Evolutionary conservation across 352 stramenopile genomes (phyloP), one percentile per base, ranked within the genome.

Genomic region (Pythium dissotocum): DNA sequence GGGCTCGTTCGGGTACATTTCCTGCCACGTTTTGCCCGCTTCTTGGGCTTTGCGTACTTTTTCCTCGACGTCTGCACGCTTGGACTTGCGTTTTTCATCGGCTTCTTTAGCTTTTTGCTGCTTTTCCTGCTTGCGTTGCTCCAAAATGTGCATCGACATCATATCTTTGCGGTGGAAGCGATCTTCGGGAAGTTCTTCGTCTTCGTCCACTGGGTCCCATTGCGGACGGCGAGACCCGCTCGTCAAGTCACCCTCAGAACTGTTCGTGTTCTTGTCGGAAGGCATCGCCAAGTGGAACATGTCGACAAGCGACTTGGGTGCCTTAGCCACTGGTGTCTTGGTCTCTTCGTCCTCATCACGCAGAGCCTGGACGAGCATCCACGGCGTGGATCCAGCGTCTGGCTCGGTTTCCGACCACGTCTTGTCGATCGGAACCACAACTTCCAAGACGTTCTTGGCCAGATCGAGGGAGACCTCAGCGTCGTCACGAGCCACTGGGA

Each of bases 131-230:
- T 76, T 76, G 35, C 82, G 76, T 65, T 93, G 83, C 64, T 94
- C 87, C 28, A 94, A 71, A 73, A 90, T 91, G 61, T 91, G 85
- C 85, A 94, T 93, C 13, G 87, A 94, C 78, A 94, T 82, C 83
- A 94, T 91, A 65, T 94, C 83, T 49, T 87, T 85, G 49, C 79
- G 80, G 35, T 94, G 87, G 62, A 91, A 94, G 12, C 75, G 63
- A n/a, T 94, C 83, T 58, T 94, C 83, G 1, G 87, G 85, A 3
- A 94, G 77, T 57, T 93, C 83, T 69, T 90, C 83, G 30, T 93
- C 83, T 48, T 94, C 83, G 35, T 84, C 65, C 33, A 91, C 83
- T 32, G 79, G 82, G n/a, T 90, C 83, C 77, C 74, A 90, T 46
- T 64, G 67, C 7, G 38, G 40, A n/a, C 40, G 12, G 10, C 46